Percentiles rank a stretch among this genome's conserved stretches.
These are phyloP conservation scores for Ustilago esculenta DNA, from an alignment of 1,284 basidiomycete genomes.

Conservation along the genomic window DNA sequence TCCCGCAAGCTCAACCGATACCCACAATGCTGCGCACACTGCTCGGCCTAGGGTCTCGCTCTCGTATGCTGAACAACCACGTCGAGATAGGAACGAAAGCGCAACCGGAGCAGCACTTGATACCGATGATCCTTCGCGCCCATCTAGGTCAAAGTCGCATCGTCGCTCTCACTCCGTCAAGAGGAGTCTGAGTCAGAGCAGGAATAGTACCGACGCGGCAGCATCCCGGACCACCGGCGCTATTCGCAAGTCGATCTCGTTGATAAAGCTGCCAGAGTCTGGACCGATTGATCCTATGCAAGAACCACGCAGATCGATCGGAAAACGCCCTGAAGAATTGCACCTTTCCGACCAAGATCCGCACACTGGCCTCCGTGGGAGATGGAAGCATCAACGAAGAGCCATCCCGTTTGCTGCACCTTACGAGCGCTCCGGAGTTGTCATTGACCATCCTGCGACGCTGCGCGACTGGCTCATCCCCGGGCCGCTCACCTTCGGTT, in stretches of 20 bases:
- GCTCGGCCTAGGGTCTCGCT: constrained; percentile 19
- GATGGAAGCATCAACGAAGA: constrained; percentile 8
- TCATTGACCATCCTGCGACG: constrained; percentile 31
- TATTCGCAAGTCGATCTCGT: constrained; percentile 16
- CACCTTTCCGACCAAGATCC: constrained; percentile 28
- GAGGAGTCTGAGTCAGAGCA: constrained; percentile 7
- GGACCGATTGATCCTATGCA: constrained; percentile 40
- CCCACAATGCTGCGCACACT: not conserved
- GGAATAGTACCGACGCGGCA: constrained; percentile 17
- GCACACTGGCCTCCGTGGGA: constrained; percentile 8
- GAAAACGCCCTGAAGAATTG: constrained; percentile 37
- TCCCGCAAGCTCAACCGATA: not conserved
- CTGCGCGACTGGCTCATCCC: constrained; percentile 39
- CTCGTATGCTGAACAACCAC: constrained; percentile 15
- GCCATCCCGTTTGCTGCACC: constrained; percentile 48
- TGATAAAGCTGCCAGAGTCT: constrained; percentile 1
- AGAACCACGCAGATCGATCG: constrained; percentile 46
- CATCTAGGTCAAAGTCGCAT: constrained; percentile 6
- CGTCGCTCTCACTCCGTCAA: constrained; percentile 21
- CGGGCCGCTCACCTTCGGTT: constrained; percentile 36
- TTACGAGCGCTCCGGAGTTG: constrained; percentile 38
- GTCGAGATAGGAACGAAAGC: constrained; percentile 14
- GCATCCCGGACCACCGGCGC: constrained; percentile 13
- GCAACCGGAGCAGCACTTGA: constrained; percentile 1
- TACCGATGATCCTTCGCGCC: not conserved